Evolutionary conservation across 805 yeast species (phyloP), one percentile per base, ranked within the genome.

Genomic region (Ogataea allantospora): DNA sequence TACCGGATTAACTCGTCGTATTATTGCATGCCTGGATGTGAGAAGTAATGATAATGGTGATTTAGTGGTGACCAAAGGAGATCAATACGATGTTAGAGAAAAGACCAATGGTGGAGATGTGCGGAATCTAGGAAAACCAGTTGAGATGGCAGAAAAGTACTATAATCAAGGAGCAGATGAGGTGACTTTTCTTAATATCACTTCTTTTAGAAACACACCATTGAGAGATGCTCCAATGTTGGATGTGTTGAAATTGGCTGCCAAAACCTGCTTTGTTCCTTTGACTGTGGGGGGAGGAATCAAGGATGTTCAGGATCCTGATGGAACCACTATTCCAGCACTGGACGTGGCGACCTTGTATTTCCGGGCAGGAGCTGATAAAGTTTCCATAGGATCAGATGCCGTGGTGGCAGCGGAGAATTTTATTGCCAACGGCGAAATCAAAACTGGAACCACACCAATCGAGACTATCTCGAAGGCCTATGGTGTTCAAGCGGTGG

Each of bases 271-370:
- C 34, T 93, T 93, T 65, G 99, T 93, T 10, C 99, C 99, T 7
- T 70, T 93, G 46, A 93, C 99, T 0, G 96, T 93, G 27, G 99
- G 99, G 29, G 99, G 99, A 41, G 99, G 99, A 31, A 93, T 93
- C 47, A 80, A 86, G 49, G 98, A 91, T 58, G 78, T 87, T 48
- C 74, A 76, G 18, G 98, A 93, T 50, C 95, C 95, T 1, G 86
- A 76, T 47, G 95, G 95, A 21, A 78, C 84, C 6, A 53, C 62
- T 7, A 77, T 87, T 10, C 80, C 96, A 6, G 98, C 98, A 0
- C 73, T 84, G 23, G 83, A 88, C 34, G 96, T 93, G 19, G 99
- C 99, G 0, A 77, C 86, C 25, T 67, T 88, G 48, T 93, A 93
- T 59, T 93, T 93, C 72, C 74, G 88, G 44, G 86, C 98, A 0